phyloP scores from a whole-genome alignment of 371 early-diverging fungal species.

The Mucor velutinosus region DNA sequence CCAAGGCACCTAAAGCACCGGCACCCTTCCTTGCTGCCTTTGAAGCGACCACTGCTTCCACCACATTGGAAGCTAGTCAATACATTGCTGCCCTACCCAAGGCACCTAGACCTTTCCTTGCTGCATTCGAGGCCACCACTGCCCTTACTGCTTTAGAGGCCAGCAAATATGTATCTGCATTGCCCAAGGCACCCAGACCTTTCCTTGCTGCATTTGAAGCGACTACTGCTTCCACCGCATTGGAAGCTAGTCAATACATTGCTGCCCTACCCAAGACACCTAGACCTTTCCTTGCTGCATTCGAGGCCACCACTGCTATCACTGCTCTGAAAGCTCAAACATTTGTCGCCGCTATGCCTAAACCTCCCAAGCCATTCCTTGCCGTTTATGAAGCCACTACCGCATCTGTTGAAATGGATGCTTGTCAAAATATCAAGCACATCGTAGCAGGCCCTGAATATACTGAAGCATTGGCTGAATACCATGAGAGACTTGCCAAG shows the following conservation, averaged over 20 bases:
- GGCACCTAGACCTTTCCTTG: neutral
- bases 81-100: neutral
- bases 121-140: neutral
- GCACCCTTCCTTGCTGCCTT: slow-evolving; percentile 12
- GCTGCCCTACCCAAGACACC: neutral
- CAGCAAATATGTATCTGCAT: neutral
- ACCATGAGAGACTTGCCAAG: neutral
- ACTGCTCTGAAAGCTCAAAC: neutral
- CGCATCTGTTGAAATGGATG: neutral
- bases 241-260: neutral
- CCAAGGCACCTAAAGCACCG: neutral
- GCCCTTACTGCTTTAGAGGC: neutral
- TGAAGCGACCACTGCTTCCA: neutral
- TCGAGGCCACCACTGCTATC: neutral
- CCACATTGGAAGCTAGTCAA: neutral
- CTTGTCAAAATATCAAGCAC: neutral
- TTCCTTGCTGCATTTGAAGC: slow-evolving; percentile 12
- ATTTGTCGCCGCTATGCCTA: neutral
- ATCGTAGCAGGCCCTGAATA: neutral
- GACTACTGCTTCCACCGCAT: neutral
- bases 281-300: slow-evolving; percentile 9
- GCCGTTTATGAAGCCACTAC: slow-evolving; percentile 6
- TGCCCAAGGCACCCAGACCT: slow-evolving; percentile 7
- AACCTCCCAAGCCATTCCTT: slow-evolving; percentile 5
- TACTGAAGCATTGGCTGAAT: neutral